Percentiles rank a stretch among this genome's conserved stretches.
Conservation (phyloP, 345 rosid species). For the rapeseed (Brassica napus) region DNA sequence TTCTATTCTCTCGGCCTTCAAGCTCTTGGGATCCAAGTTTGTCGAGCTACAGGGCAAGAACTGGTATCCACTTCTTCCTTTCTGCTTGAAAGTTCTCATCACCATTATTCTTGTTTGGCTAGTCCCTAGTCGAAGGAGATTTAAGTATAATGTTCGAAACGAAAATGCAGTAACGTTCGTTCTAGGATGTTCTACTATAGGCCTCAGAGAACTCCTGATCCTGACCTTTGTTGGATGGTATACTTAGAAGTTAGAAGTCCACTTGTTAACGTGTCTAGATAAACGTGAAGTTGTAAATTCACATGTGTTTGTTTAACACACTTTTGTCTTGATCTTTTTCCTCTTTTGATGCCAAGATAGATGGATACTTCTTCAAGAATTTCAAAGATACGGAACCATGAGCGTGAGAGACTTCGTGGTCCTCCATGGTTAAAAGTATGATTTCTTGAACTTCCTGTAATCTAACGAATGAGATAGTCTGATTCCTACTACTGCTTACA, state of each 20-base stretch:
- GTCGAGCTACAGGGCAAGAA: conserved; percentile 99
- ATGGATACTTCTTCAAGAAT: conserved; percentile 98
- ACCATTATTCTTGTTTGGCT: neutral
- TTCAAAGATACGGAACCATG: conserved; percentile 85
- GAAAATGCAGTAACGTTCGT: neutral
- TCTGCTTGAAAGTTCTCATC: conserved; percentile 2
- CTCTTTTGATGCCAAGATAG: conserved; percentile 64
- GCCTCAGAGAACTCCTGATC: neutral
- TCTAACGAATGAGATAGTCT: neutral
- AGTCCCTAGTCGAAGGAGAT: neutral
- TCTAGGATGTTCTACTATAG: conserved; percentile 9
- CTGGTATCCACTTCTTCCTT: conserved; percentile 55
- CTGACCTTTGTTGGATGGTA: neutral
- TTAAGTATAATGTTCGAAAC: neutral
- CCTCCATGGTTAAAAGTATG: conserved; percentile 97
- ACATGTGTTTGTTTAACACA: conserved; percentile 16
- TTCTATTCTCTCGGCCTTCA: conserved; percentile 91
- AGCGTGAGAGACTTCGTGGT: conserved; percentile 92
- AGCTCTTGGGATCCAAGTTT: conserved; percentile 90
- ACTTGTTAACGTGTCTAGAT: neutral
- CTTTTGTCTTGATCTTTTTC: conserved; percentile 2
- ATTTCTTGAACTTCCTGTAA: neutral
- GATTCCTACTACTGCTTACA: conserved; percentile 7
- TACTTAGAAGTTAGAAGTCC: neutral
- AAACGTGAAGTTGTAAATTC: neutral